phyloP scores from a whole-genome alignment of 768 basidiomycete genomes.

The Suillus lakei region DNA sequence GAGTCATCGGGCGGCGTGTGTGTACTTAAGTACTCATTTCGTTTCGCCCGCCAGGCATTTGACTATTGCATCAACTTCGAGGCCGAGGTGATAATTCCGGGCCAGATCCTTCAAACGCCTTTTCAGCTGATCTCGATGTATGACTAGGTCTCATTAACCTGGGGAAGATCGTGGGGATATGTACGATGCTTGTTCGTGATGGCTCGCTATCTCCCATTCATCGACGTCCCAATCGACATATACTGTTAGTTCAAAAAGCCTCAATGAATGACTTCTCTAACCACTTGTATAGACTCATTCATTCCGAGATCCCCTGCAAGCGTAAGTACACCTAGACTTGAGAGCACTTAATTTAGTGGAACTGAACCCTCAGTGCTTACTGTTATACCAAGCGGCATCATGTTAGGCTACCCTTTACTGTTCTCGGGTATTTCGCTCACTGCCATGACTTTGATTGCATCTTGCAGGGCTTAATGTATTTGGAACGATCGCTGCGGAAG shows the following conservation, averaged over 20 bases:
- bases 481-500: conserved; percentile 5
- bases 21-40: background rate
- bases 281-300: background rate
- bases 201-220: conserved; percentile 3
- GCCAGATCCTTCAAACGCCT: background rate
- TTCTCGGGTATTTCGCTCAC: background rate
- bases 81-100: background rate
- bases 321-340: background rate
- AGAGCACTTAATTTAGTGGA: background rate
- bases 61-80: background rate
- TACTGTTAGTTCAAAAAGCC: background rate
- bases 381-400: conserved; percentile 1
- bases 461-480: conserved; percentile 2
- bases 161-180: background rate
- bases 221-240: background rate
- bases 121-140: background rate
- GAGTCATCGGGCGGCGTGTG: background rate
- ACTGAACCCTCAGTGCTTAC: conserved; percentile 1
- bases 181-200: background rate
- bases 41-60: background rate
- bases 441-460: background rate
- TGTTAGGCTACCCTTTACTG: background rate
- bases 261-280: background rate
- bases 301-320: background rate
- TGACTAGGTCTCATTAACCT: background rate